phyloP scores from a whole-genome alignment of 2,329 filamentous ascomycete genomes.

The Tolypocladium pustulatum region DNA sequence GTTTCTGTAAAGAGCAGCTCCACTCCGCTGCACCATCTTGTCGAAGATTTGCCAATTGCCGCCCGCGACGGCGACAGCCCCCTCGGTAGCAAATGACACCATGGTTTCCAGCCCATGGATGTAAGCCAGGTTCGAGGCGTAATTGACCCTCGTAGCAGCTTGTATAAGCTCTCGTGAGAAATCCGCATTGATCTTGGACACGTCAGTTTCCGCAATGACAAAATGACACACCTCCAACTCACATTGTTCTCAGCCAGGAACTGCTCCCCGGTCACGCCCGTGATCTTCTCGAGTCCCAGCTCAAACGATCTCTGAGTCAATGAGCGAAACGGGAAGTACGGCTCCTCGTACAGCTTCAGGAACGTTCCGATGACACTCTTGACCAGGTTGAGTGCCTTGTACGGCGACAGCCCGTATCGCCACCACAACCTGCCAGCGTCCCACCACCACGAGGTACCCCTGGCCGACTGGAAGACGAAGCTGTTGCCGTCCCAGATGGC shows the following conservation, averaged over 20 bases:
- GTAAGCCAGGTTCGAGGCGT: conserved; percentile 74
- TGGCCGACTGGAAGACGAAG: conserved; percentile 59
- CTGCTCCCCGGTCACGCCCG: conserved; percentile 61
- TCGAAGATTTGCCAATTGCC: conserved; percentile 95
- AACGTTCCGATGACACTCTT: conserved; percentile 63
- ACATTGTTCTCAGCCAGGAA: conserved; percentile 54
- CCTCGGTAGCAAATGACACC: conserved; percentile 83
- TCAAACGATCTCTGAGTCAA: conserved; percentile 58
- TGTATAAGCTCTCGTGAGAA: conserved; percentile 81
- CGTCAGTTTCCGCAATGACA: not conserved
- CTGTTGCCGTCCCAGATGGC: conserved; percentile 76
- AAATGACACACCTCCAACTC: not conserved
- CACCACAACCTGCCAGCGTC: conserved; percentile 69
- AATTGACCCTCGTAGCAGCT: conserved; percentile 86
- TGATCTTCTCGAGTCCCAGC: conserved; percentile 55
- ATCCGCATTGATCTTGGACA: conserved; percentile 40
- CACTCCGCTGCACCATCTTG: conserved; percentile 60
- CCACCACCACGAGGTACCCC: conserved; percentile 61
- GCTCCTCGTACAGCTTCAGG: conserved; percentile 66
- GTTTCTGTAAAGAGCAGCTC: conserved; percentile 52
- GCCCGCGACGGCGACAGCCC: conserved; percentile 66
- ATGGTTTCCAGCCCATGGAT: conserved; percentile 88
- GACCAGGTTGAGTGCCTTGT: conserved; percentile 63
- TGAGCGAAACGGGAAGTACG: conserved; percentile 75
- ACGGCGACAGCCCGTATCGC: conserved; percentile 74